Percentiles rank a stretch among this genome's conserved stretches.
Evolutionary conservation across 2,329 filamentous ascomycete species (phyloP).

Genomic region (Fusarium sp.): DNA sequence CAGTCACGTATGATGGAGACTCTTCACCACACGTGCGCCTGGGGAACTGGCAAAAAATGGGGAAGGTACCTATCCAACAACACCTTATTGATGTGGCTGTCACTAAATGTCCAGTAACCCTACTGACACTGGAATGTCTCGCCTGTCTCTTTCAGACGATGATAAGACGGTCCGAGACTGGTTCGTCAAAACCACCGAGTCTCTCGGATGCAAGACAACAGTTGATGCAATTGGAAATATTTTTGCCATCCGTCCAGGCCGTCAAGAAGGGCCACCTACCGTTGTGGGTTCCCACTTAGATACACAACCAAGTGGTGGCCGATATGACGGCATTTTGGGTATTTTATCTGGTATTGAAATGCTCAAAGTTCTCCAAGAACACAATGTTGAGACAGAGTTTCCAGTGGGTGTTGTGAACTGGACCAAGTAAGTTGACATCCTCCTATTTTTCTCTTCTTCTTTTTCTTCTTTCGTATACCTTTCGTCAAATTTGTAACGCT

Average conservation of each 20-base stretch:
- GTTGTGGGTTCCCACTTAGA: conserved; percentile 80
- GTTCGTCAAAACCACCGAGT: conserved; percentile 77
- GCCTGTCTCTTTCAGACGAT: conserved; percentile 78
- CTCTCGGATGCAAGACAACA: conserved; percentile 76
- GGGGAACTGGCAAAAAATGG: conserved; percentile 41
- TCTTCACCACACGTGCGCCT: conserved; percentile 42
- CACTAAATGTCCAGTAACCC: conserved; percentile 36
- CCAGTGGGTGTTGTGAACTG: conserved; percentile 84
- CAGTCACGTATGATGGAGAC: conserved; percentile 43
- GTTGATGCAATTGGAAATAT: conserved; percentile 87
- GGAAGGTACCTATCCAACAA: conserved; percentile 27
- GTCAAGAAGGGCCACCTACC: conserved; percentile 73
- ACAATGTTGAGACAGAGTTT: conserved; percentile 77
- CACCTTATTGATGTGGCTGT: background rate
- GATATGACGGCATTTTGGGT: conserved; percentile 85
- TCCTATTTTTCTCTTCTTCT: too few species aligned
- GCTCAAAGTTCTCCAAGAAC: conserved; percentile 77
- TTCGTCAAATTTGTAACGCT: too few species aligned
- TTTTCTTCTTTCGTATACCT: too few species aligned
- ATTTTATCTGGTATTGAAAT: conserved; percentile 82
- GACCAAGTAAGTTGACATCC: conserved; percentile 70
- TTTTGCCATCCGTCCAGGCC: conserved; percentile 80
- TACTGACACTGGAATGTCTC: conserved; percentile 81
- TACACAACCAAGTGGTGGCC: conserved; percentile 75
- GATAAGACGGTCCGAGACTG: conserved; percentile 83